Evolutionary conservation across 495 filamentous ascomycete species (phyloP), one percentile per base, ranked within the genome.

Genomic region (Penicillium daleae): DNA sequence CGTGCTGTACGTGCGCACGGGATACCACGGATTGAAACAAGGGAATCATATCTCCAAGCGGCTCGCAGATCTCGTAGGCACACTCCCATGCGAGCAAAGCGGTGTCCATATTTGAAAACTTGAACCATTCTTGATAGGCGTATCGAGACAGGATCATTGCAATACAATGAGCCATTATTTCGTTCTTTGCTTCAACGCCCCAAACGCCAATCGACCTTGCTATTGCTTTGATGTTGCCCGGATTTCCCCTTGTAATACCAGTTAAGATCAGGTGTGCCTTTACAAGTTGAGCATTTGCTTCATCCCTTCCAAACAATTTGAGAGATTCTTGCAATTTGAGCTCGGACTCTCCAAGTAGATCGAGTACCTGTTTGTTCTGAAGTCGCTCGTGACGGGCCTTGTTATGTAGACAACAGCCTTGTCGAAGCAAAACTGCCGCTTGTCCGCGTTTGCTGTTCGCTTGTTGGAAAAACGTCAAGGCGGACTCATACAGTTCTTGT

Each of bases 351-450:
- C 33, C 59, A 7, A 73, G 40, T 19, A 59, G 8, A 21, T 58
- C 39, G 15, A 44, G 17, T 24, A 60, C 37, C n/a, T 52, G 6
- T 48, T 56, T 32, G 51, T 60, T 40, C 29, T 17, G 26, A 0
- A 17, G 24, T 27, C 58, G 57, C 13, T 60, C 56, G 9, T 57
- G 31, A 26, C 60, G 65, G 17, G 61, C 66, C 13, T 35, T 9
- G 12, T 59, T 49, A 64, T 69, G 69, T 12, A 70, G 31, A 40
- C 64, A 67, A 58, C 68, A 65, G 29, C 46, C 70, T 37, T 66
- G 66, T 22, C 68, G 68, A 62, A 75, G 64, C 49, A 70, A 60
- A 26, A 68, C 59, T 1, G 61, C 61, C 24, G 63, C 70, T 49
- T 68, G 64, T 3, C 63, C 67, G 1, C 68, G 66, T 33, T 59